These are phyloP conservation scores for Coemansia sp. DNA, from an alignment of 192 early-diverging fungal species.

Conservation along the genomic window DNA sequence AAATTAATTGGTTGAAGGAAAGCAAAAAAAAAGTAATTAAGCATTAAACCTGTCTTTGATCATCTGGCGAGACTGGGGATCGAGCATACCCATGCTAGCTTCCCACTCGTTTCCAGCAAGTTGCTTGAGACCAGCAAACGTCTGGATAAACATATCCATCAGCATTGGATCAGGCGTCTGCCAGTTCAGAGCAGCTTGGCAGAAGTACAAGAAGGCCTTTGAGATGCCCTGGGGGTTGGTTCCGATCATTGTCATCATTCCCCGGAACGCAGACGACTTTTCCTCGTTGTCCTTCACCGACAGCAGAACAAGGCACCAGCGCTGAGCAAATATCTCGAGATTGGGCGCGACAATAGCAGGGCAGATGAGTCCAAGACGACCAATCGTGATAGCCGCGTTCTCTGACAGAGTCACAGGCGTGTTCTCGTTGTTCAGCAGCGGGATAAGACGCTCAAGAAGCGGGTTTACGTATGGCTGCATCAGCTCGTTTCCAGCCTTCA, in stretches of 20 bases:
- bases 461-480: constrained; percentile 80
- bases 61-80: constrained; percentile 43
- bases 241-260: constrained; percentile 90
- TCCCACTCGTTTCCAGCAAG: constrained; percentile 52
- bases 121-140: constrained; percentile 54
- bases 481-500: constrained; percentile 70
- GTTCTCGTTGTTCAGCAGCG: constrained; percentile 67
- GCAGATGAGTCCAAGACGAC: constrained; percentile 89
- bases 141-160: constrained; percentile 55
- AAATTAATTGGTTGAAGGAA: constrained; percentile 5
- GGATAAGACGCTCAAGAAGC: constrained; percentile 82
- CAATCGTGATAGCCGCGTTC: constrained; percentile 96
- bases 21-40: constrained; percentile 27
- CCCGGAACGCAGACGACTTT: constrained; percentile 95
- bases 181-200: constrained; percentile 79
- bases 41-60: constrained; percentile 47
- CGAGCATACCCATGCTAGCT: constrained; percentile 43
- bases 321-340: constrained; percentile 76
- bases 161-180: constrained; percentile 57
- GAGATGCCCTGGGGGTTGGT: constrained; percentile 83
- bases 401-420: constrained; percentile 81
- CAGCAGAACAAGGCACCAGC: constrained; percentile 79
- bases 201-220: constrained; percentile 72
- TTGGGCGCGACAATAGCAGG: constrained; percentile 83
- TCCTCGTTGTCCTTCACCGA: constrained; percentile 92